Percentiles rank a stretch among this genome's conserved stretches.
Evolutionary conservation across 768 basidiomycete genomes (phyloP).

Genomic region (Russula griseocarnosa): DNA sequence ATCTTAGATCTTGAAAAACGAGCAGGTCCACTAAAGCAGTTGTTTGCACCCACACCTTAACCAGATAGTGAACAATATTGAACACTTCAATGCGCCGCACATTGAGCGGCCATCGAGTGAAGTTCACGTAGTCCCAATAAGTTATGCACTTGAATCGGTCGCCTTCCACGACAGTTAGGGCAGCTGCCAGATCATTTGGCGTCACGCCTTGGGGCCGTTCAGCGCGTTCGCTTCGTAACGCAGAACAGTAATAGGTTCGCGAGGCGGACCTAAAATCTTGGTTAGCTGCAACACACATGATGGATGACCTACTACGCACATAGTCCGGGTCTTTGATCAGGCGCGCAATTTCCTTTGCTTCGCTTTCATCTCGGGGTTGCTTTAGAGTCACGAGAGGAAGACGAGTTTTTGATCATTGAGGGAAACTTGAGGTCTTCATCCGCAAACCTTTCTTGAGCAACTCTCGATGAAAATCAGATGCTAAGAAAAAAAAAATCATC

Average conservation of each 20-base stretch:
- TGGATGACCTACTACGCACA: neutral
- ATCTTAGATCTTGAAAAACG: neutral
- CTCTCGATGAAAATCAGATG: constrained; percentile 16
- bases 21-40: neutral
- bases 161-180: constrained; percentile 9
- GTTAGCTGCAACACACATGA: no score
- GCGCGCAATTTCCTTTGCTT: constrained; percentile 1
- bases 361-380: neutral
- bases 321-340: neutral
- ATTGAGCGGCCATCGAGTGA: neutral
- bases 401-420: constrained; percentile 5
- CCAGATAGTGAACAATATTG: constrained; percentile 2
- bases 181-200: constrained; percentile 12
- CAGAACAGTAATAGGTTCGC: neutral
- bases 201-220: neutral
- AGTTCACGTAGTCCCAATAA: constrained; percentile 23
- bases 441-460: constrained; percentile 23
- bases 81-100: constrained; percentile 9
- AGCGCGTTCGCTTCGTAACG: neutral
- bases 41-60: constrained; percentile 12
- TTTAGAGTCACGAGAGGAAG: no score
- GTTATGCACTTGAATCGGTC: constrained; percentile 12
- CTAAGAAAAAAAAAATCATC: neutral
- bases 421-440: constrained; percentile 12
- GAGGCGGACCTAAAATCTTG: constrained; percentile 5